Percentiles rank a stretch among this genome's conserved stretches.
phyloP scores from a whole-genome alignment of 805 yeast species.

The Nakazawaea ernobii region DNA sequence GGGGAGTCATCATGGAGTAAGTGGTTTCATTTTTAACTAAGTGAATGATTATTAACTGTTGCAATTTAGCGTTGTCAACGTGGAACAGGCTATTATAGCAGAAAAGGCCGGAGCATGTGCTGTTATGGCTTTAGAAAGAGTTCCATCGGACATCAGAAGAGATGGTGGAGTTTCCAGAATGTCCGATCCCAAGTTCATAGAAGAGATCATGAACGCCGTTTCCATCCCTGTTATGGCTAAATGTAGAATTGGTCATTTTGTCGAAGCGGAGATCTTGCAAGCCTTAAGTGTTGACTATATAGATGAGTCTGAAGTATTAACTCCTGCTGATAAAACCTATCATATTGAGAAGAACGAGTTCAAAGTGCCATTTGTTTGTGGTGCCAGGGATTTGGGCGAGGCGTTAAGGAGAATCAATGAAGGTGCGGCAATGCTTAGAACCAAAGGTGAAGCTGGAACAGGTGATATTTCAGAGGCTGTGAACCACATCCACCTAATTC shows the following conservation, averaged over 20 bases:
- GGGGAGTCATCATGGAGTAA: slow-evolving; percentile 61
- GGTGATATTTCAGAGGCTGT: slow-evolving; percentile 85
- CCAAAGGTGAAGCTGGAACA: slow-evolving; percentile 88
- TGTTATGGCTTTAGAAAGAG: slow-evolving; percentile 82
- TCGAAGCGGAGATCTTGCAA: slow-evolving; percentile 75
- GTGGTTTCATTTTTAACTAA: neutral
- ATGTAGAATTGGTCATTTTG: slow-evolving; percentile 77
- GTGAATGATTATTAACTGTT: too few species aligned
- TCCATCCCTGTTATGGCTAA: slow-evolving; percentile 82
- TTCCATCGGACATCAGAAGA: slow-evolving; percentile 81
- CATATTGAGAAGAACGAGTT: slow-evolving; percentile 59
- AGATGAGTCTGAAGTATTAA: slow-evolving; percentile 80
- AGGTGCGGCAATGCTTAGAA: slow-evolving; percentile 84
- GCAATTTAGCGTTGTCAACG: slow-evolving; percentile 48
- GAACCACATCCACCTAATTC: slow-evolving; percentile 61
- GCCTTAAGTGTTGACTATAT: slow-evolving; percentile 71
- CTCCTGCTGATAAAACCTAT: slow-evolving; percentile 68
- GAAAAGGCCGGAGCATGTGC: slow-evolving; percentile 86
- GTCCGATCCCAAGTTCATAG: slow-evolving; percentile 80
- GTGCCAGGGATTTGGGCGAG: slow-evolving; percentile 77
- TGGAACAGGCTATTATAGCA: slow-evolving; percentile 76
- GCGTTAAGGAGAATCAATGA: slow-evolving; percentile 73
- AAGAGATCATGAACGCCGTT: slow-evolving; percentile 64
- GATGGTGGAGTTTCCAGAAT: slow-evolving; percentile 80
- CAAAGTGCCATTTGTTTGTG: slow-evolving; percentile 78